Percentiles rank a stretch among this genome's conserved stretches.
Conservation (phyloP, 495 filamentous ascomycete genomes). For the Penicillium pulvis region DNA sequence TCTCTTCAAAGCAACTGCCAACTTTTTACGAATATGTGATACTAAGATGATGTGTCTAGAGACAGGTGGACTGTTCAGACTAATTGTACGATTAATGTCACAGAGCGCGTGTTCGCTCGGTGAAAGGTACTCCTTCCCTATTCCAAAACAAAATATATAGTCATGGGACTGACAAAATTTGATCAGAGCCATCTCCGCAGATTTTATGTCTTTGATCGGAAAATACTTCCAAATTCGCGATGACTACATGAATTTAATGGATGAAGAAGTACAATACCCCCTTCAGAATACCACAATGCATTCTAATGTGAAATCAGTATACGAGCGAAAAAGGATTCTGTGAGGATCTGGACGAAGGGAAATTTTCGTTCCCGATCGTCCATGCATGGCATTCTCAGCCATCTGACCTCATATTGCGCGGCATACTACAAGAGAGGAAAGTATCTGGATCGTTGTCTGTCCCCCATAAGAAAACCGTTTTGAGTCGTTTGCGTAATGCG, state of each 20-base stretch:
- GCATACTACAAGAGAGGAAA: slow-evolving; percentile 15
- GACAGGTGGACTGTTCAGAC: slow-evolving; percentile 41
- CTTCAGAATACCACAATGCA: not conserved
- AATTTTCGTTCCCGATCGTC: slow-evolving; percentile 39
- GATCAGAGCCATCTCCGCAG: slow-evolving; percentile 9
- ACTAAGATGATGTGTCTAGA: slow-evolving; percentile 19
- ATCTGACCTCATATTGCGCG: slow-evolving; percentile 14
- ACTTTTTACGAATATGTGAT: not conserved
- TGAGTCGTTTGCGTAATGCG: slow-evolving; percentile 13
- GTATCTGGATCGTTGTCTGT: slow-evolving; percentile 13
- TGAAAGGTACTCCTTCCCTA: slow-evolving; percentile 7
- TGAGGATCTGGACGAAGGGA: slow-evolving; percentile 44
- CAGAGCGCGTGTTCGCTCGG: slow-evolving; percentile 15
- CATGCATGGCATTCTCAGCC: slow-evolving; percentile 13
- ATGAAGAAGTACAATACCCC: slow-evolving; percentile 5
- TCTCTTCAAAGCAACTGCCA: not conserved
- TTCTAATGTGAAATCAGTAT: slow-evolving; percentile 18
- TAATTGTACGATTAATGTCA: slow-evolving; percentile 32
- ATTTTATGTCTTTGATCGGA: slow-evolving; percentile 20
- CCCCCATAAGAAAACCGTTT: slow-evolving; percentile 17
- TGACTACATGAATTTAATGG: slow-evolving; percentile 41
- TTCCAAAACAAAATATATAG: no score
- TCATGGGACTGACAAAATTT: not conserved
- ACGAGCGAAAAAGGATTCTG: slow-evolving; percentile 38
- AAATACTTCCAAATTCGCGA: slow-evolving; percentile 43